These are phyloP conservation scores for Tausonia pullulans DNA, from an alignment of 1,284 basidiomycete species.

Conservation along the genomic window DNA sequence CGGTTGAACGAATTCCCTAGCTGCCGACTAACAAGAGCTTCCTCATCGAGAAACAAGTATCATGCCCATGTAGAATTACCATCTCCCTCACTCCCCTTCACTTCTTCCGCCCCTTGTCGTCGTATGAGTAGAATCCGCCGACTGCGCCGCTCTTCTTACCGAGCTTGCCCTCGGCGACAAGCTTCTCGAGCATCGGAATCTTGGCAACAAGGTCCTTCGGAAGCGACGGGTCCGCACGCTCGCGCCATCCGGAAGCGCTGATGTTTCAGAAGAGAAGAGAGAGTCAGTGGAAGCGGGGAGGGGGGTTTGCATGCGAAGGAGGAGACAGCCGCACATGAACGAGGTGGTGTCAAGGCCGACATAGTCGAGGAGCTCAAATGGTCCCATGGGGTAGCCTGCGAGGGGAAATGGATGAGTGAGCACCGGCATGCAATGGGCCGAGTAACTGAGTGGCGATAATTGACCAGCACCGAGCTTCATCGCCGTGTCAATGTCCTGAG, in stretches of 20 bases:
- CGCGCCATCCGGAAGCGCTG: slow-evolving; percentile 40
- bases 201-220: slow-evolving; percentile 36
- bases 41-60: too few species aligned
- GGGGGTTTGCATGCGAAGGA: too few species aligned
- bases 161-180: slow-evolving; percentile 43
- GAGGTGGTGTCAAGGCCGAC: slow-evolving; percentile 40
- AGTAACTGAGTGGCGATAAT: neutral
- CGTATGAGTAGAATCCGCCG: slow-evolving; percentile 38
- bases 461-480: slow-evolving; percentile 49
- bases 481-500: slow-evolving; percentile 46
- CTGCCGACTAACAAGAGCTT: too few species aligned
- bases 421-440: too few species aligned
- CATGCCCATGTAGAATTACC: too few species aligned
- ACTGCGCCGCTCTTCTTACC: slow-evolving; percentile 41
- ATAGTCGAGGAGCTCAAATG: slow-evolving; percentile 46
- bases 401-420: neutral
- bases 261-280: too few species aligned
- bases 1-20: too few species aligned
- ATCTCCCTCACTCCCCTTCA: too few species aligned
- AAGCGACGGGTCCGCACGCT: slow-evolving; percentile 37
- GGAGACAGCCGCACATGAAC: slow-evolving; percentile 31
- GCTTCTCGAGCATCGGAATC: slow-evolving; percentile 38
- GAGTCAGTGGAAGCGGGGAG: too few species aligned
- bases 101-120: neutral
- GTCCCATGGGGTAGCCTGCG: slow-evolving; percentile 35